These are phyloP conservation scores for Colletotrichum acutatum DNA, from an alignment of 2,329 filamentous ascomycete species.

Conservation along the genomic window DNA sequence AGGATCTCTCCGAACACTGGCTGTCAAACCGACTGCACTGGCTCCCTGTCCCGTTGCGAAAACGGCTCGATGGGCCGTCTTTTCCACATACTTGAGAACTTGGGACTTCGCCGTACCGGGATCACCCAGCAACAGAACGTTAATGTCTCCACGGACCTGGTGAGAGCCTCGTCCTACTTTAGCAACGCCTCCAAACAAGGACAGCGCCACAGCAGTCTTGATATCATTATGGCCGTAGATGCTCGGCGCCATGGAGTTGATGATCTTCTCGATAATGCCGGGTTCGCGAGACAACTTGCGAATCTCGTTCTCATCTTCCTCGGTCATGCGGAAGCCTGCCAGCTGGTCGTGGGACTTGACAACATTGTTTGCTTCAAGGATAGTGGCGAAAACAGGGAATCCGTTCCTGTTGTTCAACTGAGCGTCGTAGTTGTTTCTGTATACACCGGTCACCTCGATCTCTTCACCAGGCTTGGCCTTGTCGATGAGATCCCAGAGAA, in stretches of 20 bases:
- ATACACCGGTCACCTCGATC: constrained; percentile 95
- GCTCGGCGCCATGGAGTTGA: constrained; percentile 93
- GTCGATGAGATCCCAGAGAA: constrained; percentile 97
- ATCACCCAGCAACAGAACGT: constrained; percentile 94
- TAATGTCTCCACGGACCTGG: constrained; percentile 96
- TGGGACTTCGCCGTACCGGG: constrained; percentile 98
- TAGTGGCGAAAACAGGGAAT: constrained; percentile 97
- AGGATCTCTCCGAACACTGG: constrained; percentile 93
- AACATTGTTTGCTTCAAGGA: constrained; percentile 96
- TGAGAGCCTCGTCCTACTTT: constrained; percentile 92
- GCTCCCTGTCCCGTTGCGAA: constrained; percentile 98
- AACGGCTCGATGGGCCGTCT: constrained; percentile 95
- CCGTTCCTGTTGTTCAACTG: constrained; percentile 98
- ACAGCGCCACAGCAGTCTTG: constrained; percentile 95
- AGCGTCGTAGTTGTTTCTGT: constrained; percentile 98
- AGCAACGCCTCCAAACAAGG: constrained; percentile 92
- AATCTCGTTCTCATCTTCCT: constrained; percentile 94
- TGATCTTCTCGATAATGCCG: constrained; percentile 90
- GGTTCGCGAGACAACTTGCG: constrained; percentile 89
- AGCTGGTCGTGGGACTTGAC: constrained; percentile 98
- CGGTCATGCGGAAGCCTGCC: constrained; percentile 93
- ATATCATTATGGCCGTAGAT: constrained; percentile 98
- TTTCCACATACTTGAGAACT: constrained; percentile 96
- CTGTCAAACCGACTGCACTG: constrained; percentile 96
- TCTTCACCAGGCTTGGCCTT: constrained; percentile 97